Percentiles rank a stretch among this genome's conserved stretches.
phyloP scores from a whole-genome alignment of 2,329 filamentous ascomycete genomes.

The Colletotrichum cordylinicola region DNA sequence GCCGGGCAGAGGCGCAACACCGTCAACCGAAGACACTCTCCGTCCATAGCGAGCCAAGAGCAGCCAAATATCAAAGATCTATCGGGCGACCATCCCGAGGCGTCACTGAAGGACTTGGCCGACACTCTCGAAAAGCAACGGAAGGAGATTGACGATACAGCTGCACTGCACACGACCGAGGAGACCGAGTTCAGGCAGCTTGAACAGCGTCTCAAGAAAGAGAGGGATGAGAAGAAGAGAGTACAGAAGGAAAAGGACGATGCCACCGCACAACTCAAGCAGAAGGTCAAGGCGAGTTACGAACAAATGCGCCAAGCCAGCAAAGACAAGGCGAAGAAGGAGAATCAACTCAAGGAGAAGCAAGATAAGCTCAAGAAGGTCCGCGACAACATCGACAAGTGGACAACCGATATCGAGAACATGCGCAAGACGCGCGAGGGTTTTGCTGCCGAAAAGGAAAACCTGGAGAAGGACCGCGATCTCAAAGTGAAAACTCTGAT shows the following conservation, averaged over 20 bases:
- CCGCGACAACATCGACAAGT: slow-evolving; percentile 72
- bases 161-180: slow-evolving; percentile 73
- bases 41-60: slow-evolving; percentile 40
- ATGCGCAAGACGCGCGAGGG: slow-evolving; percentile 62
- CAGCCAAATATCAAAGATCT: slow-evolving; percentile 52
- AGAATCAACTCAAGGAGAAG: slow-evolving; percentile 73
- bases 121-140: slow-evolving; percentile 81
- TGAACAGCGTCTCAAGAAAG: slow-evolving; percentile 72
- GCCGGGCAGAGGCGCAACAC: slow-evolving; percentile 64
- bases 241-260: slow-evolving; percentile 90
- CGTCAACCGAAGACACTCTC: slow-evolving; percentile 75
- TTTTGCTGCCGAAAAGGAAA: slow-evolving; percentile 59
- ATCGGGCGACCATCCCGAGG: slow-evolving; percentile 60
- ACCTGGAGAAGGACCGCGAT: slow-evolving; percentile 57
- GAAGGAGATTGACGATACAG: slow-evolving; percentile 81
- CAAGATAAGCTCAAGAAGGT: slow-evolving; percentile 72
- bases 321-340: slow-evolving; percentile 78
- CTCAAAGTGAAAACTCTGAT: slow-evolving; percentile 57
- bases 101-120: slow-evolving; percentile 79
- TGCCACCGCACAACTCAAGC: slow-evolving; percentile 82
- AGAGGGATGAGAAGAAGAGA: slow-evolving; percentile 80
- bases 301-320: slow-evolving; percentile 82
- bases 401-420: slow-evolving; percentile 66
- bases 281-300: slow-evolving; percentile 80
- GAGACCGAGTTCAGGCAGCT: slow-evolving; percentile 73